Base-by-base conservation (phyloP, 148 eudicot species). In the Rhododendron molle region DNA sequence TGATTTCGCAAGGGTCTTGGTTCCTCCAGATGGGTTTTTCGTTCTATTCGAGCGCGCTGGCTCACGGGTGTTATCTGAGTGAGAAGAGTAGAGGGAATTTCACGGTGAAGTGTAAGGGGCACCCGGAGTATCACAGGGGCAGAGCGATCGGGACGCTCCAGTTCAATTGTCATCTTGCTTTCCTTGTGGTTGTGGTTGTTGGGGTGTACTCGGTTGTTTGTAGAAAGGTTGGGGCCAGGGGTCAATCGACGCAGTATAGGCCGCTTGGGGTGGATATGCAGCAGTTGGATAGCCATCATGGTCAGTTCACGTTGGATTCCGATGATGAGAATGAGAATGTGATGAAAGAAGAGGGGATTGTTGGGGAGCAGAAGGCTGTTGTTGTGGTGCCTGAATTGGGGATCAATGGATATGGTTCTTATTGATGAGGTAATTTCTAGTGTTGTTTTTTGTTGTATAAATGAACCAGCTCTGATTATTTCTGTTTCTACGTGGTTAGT, bases 1-100 rank as follows among this genome's bases (percentile, higher is more conserved):
- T 93, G 78, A 81, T 93, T 81, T 84, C 88, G 54, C 90, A 91
- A 30, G 95, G 95, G 18, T 88, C 78, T 7, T 93, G 95, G 95
- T 74, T 90, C 83, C 81, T 93, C 82, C 88, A 86, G 32, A 86
- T 86, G 88, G 88, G 85, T 20, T 86, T 86, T 76, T 86, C 88
- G 85, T 86, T 81, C 62, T 86, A 50, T 38, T 86, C 88, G 38
- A 32, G 18, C 32, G 72, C 76, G 32, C 74, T 86, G 20, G 85
- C 88, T 1, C 18, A 86, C 38, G 85, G 88, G 47, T 86, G 88
- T 54, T 74, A 12, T 74, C 62, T 82, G 32, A 38, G 21, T 6
- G 85, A 86, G 71, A 86, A 86, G 30, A 86, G 88, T 73, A 74
- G 85, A 4, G 88, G 88, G 28, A 86, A 86, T 76, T 86, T 52